phyloP scores from a whole-genome alignment of 2,329 filamentous ascomycete species.

The Davidsoniella eucalypti region DNA sequence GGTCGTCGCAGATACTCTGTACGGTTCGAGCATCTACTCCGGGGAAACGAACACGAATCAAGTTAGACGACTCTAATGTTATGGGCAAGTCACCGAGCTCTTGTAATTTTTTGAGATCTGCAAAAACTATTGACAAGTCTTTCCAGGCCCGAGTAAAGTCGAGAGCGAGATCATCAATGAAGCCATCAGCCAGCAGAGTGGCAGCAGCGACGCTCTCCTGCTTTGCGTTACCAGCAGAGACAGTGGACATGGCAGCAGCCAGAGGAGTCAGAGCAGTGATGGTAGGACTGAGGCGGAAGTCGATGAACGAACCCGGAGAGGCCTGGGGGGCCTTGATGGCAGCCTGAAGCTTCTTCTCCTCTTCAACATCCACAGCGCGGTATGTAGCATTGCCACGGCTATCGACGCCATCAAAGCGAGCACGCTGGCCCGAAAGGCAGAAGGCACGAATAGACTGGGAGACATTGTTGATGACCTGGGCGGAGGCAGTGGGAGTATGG shows the following conservation, averaged over 20 bases:
- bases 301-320: slow-evolving; percentile 62
- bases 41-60: slow-evolving; percentile 71
- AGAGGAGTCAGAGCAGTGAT: slow-evolving; percentile 74
- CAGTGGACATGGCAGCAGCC: slow-evolving; percentile 28
- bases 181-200: slow-evolving; percentile 64
- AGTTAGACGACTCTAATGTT: slow-evolving; percentile 47
- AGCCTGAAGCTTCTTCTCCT: slow-evolving; percentile 31
- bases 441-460: slow-evolving; percentile 85
- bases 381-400: slow-evolving; percentile 62
- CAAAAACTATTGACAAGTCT: slow-evolving; percentile 62
- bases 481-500: slow-evolving; percentile 67
- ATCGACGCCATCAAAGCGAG: slow-evolving; percentile 66
- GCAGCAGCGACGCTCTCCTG: slow-evolving; percentile 27
- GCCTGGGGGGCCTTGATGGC: slow-evolving; percentile 33
- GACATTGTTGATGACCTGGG: slow-evolving; percentile 90
- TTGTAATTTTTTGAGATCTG: slow-evolving; percentile 65
- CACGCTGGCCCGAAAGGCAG: slow-evolving; percentile 77
- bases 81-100: slow-evolving; percentile 72
- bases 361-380: slow-evolving; percentile 56
- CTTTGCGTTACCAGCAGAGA: slow-evolving; percentile 8
- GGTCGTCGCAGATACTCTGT: slow-evolving; percentile 68
- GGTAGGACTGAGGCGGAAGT: slow-evolving; percentile 77
- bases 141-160: slow-evolving; percentile 81
- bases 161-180: slow-evolving; percentile 68
- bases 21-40: slow-evolving; percentile 75